These are phyloP conservation scores for Sisymbrium irio DNA, from an alignment of 345 rosid genomes.

Conservation along the genomic window DNA sequence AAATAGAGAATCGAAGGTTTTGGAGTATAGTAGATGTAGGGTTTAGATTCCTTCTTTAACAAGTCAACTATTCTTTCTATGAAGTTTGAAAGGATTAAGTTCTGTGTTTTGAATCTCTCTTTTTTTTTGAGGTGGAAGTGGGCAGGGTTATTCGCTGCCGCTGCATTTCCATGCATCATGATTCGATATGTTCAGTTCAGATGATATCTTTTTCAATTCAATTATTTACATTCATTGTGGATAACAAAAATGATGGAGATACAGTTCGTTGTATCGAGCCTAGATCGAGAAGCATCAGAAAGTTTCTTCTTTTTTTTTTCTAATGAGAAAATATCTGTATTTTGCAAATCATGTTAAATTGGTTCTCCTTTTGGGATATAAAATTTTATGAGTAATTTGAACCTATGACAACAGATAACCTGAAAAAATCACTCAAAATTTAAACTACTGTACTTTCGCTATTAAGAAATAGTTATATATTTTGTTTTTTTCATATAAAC, in stretches of 20 bases:
- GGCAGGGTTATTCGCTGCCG: slow-evolving; percentile 17
- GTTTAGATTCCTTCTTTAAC: slow-evolving; percentile 17
- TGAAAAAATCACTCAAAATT: no score
- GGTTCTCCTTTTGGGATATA: not conserved
- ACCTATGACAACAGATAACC: no score
- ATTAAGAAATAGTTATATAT: not conserved
- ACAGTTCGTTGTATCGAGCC: not conserved
- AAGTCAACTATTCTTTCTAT: slow-evolving; percentile 24
- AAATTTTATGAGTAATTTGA: no score
- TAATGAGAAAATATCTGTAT: not conserved
- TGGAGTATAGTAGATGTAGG: slow-evolving; percentile 33
- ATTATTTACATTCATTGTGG: not conserved
- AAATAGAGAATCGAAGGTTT: slow-evolving; percentile 29
- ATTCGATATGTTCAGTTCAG: slow-evolving; percentile 10
- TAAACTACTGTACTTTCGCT: not conserved
- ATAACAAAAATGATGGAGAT: not conserved
- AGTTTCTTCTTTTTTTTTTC: no score
- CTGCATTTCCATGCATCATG: slow-evolving; percentile 15
- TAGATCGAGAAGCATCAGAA: not conserved
- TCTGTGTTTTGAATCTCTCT: not conserved
- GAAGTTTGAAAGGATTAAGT: slow-evolving; percentile 10
- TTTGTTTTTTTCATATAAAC: not conserved
- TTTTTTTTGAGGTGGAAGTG: slow-evolving; percentile 9
- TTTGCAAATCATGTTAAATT: not conserved
- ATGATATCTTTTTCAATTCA: not conserved